Percentiles rank a stretch among this genome's conserved stretches.
Evolutionary conservation across 2,329 filamentous ascomycete species (phyloP).

Genomic region (Colletotrichum chrysophilum): DNA sequence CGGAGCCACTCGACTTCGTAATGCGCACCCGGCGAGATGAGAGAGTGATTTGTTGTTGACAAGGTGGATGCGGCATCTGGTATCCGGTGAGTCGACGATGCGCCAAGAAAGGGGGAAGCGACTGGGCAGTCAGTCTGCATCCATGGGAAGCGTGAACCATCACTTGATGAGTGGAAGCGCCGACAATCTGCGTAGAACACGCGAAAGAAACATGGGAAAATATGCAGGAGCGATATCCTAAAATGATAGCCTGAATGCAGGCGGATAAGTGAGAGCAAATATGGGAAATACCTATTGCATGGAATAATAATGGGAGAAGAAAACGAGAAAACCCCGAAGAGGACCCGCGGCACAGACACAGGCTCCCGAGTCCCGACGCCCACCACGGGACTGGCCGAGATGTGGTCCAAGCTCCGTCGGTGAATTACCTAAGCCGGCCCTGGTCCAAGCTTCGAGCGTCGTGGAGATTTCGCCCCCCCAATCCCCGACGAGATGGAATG

Average conservation of each 20-base stretch:
- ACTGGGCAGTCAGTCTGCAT: background rate
- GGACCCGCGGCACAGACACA: background rate
- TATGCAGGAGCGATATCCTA: background rate
- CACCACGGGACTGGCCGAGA: background rate
- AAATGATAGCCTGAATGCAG: background rate
- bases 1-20: conserved; percentile 10
- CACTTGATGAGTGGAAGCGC: conserved; percentile 12
- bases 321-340: background rate
- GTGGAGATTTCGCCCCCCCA: background rate
- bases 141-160: background rate
- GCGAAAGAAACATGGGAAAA: background rate
- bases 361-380: background rate
- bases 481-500: background rate
- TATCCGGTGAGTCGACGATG: conserved; percentile 16
- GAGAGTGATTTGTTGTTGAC: background rate
- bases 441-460: background rate
- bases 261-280: background rate
- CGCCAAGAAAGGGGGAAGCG: background rate
- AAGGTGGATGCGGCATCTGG: conserved; percentile 1
- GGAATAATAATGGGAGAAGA: background rate
- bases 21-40: conserved; percentile 8
- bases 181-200: background rate
- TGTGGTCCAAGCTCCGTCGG: background rate
- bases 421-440: background rate
- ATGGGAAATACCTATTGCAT: background rate